Evolutionary conservation across 768 basidiomycete genomes (phyloP), one percentile per base, ranked within the genome.

Genomic region (Lepiota venenata): DNA sequence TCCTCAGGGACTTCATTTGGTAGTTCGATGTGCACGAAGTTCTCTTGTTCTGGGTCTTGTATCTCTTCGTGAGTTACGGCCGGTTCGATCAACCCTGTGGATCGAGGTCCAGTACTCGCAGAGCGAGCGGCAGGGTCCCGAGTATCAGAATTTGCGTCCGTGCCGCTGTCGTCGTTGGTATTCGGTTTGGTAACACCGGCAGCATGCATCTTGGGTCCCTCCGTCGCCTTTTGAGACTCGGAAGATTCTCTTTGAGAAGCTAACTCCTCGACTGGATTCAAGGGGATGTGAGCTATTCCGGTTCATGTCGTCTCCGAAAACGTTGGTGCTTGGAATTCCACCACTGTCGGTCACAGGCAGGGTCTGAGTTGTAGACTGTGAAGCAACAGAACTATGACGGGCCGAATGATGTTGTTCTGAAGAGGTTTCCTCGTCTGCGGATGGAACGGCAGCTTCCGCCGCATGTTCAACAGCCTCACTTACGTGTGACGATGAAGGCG

Each of bases 1-100:
- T 81, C 87, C 62, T 83, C 82, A 21, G 79, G 82, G 50, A 82
- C 79, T 66, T 81, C 77, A 63, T 81, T 84, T 44, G 38, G 25
- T 39, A 18, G 32, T 35, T 49, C 56, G 39, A 48, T n/a, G 16
- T 21, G 27, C 12, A 47, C 56, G 8, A 39, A 42, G 10, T 36
- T 39, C 20, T 11, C 20, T n/a, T 52, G 45, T 29, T 27, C 15
- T 10, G n/a, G 3, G 14, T n/a, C 29, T 8, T 25, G 32, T 14
- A n/a, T 2, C 9, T 38, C 38, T 38, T 45, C 29, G 29, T 50
- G 37, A 8, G 29, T 32, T 14, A 15, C 29, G 3, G 25, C 5
- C 15, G 6, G 40, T 37, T 52, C 44, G 10, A 14, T 35, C 21
- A n/a, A 15, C 18, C 27, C 47, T 12, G 41, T 32, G 14, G 15